phyloP scores from a whole-genome alignment of 2,329 filamentous ascomycete genomes.

The Epichloe scottii region DNA sequence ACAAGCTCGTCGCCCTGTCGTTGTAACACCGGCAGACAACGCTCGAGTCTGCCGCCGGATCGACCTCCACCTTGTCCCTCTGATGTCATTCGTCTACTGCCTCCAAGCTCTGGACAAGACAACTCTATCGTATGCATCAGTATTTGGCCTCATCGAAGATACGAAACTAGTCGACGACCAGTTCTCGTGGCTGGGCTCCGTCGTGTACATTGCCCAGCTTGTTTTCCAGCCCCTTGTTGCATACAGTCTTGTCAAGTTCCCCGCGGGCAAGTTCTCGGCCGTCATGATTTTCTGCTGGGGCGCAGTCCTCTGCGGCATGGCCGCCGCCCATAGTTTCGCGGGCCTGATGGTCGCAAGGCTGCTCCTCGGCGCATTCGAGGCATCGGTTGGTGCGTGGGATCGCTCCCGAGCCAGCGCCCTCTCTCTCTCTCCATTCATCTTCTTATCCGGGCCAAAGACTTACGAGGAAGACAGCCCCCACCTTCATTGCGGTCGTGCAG shows the following conservation, averaged over 20 bases:
- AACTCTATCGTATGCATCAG: constrained; percentile 46
- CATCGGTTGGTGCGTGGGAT: constrained; percentile 23
- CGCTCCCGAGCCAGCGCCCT: too few relatives aligned
- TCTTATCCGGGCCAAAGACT: not conserved
- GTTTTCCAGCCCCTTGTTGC: constrained; percentile 40
- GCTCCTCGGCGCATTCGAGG: constrained; percentile 33
- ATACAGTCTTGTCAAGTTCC: constrained; percentile 40
- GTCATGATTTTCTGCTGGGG: constrained; percentile 42
- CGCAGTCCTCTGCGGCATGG: constrained; percentile 36
- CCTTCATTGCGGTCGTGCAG: constrained; percentile 20
- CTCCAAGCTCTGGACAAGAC: constrained; percentile 52
- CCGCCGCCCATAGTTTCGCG: constrained; percentile 33
- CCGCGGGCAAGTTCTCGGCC: constrained; percentile 41
- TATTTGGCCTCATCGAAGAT: constrained; percentile 50
- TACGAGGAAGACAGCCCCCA: constrained; percentile 10
- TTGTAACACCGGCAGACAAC: constrained; percentile 40
- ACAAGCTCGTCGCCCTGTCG: constrained; percentile 29
- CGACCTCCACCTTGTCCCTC: constrained; percentile 35
- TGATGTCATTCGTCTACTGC: constrained; percentile 46
- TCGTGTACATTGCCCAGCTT: constrained; percentile 39
- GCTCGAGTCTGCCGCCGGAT: constrained; percentile 32
- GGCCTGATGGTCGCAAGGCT: constrained; percentile 33
- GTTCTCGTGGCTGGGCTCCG: constrained; percentile 48
- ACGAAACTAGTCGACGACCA: constrained; percentile 43
- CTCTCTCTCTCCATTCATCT: too few relatives aligned